Evolutionary conservation across 768 basidiomycete genomes (phyloP), one percentile per base, ranked within the genome.

Genomic region (Auricularia auricula-judae): DNA sequence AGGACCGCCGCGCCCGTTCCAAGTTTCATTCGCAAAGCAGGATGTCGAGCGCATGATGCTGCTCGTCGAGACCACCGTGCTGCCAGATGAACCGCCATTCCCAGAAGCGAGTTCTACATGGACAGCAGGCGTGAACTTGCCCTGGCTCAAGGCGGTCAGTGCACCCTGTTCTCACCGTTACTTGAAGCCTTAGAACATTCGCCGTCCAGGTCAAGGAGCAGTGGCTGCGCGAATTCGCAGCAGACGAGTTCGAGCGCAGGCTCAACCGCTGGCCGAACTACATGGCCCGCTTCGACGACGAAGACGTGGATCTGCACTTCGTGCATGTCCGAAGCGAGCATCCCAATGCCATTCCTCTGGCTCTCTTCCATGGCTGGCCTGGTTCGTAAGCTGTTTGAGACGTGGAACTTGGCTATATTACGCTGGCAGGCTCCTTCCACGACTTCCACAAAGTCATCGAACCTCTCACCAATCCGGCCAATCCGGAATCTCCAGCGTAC

Each of bases 401-500:
- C 5, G 4, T 51, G 11, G 47, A 10, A 18, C 47, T 12, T 18
- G 47, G 18, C 11, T 18, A 4, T 11, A 10, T 12, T 51, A 51
- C 47, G 18, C 47, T 51, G 16, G 7, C 58, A 67, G 67, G 67
- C 1, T 66, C 62, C 3, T 68, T 68, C 63, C 67, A 63, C 62
- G 68, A 68, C 66, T 68, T 68, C 33, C 64, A 65, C 51, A 68
- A 68, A 60, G 66, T 68, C 36, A 64, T 68, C 43, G 66, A 67
- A 33, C 54, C 62, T 29, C 61, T 68, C 2, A 56, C 59, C 3
- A 65, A 67, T 59, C 68, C 68, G 8, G 33, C 64, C 11, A 3
- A 43, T 7, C 39, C 39, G 39, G 12, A 8, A 8, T 21, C 23
- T 51, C n/a, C 7, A 14, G 39, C 39, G 7, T 42, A 42, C 39